Percentiles rank a stretch among this genome's conserved stretches.
phyloP scores from a whole-genome alignment of 129 eudicot species.

The Ambrosia trifida region DNA sequence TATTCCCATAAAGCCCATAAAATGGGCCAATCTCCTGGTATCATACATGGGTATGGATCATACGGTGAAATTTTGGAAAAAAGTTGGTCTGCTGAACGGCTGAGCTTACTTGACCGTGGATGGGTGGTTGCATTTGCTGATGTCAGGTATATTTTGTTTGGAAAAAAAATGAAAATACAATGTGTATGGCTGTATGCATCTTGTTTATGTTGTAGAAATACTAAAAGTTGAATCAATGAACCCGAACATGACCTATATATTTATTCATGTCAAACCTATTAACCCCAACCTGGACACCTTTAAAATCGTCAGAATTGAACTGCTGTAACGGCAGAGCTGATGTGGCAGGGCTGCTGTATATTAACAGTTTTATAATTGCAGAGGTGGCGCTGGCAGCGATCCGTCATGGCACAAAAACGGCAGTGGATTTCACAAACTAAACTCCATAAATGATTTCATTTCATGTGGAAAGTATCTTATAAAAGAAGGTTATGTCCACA shows the following conservation, averaged over 20 bases:
- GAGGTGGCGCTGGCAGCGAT: slow-evolving; percentile 86
- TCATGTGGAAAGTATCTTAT: slow-evolving; percentile 76
- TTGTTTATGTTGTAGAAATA: not conserved
- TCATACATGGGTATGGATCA: slow-evolving; percentile 85
- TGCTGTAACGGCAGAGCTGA: not conserved
- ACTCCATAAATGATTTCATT: slow-evolving; percentile 77
- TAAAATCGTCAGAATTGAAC: too few relatives aligned
- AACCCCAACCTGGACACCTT: too few relatives aligned
- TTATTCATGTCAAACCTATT: not conserved
- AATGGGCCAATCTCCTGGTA: slow-evolving; percentile 70
- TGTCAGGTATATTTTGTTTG: slow-evolving; percentile 57
- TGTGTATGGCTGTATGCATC: not conserved
- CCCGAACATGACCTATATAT: not conserved
- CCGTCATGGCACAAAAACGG: slow-evolving; percentile 82
- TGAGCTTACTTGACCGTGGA: slow-evolving; percentile 89
- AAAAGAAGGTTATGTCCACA: slow-evolving; percentile 59
- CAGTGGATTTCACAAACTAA: slow-evolving; percentile 60
- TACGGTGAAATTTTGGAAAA: slow-evolving; percentile 80
- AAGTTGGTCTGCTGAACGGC: slow-evolving; percentile 73
- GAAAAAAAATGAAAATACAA: not conserved
- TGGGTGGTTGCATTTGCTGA: slow-evolving; percentile 96
- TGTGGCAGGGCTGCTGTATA: not conserved
- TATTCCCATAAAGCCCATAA: slow-evolving; percentile 56
- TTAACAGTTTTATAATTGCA: slow-evolving; percentile 30
- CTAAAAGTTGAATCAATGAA: not conserved